Evolutionary conservation across 2,329 filamentous ascomycete species (phyloP).

Genomic region (Emericellopsis atlantica): DNA sequence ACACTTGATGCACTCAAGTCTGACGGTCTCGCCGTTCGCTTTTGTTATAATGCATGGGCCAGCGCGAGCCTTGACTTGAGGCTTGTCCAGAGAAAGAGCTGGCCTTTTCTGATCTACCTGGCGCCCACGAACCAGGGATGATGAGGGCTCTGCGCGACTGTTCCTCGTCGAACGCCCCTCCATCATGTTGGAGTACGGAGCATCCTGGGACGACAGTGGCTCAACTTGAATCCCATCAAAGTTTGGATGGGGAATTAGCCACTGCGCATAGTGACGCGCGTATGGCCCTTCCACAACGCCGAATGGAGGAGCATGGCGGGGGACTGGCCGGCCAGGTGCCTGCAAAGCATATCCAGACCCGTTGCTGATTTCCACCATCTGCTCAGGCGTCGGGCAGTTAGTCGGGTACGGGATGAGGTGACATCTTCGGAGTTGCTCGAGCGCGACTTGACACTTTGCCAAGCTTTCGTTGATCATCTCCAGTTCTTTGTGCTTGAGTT

Average conservation of each 20-base stretch:
- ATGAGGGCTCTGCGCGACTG: conserved; percentile 34
- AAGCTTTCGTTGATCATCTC: conserved; percentile 92
- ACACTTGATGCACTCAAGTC: conserved; percentile 83
- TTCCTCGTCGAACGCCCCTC: conserved; percentile 75
- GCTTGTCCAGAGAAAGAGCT: conserved; percentile 49
- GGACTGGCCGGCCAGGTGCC: conserved; percentile 49
- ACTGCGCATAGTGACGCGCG: conserved; percentile 86
- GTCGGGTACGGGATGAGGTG: conserved; percentile 84
- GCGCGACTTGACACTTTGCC: conserved; percentile 83
- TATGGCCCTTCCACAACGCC: conserved; percentile 89
- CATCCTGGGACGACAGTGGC: conserved; percentile 17
- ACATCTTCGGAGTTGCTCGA: conserved; percentile 89
- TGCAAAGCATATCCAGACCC: conserved; percentile 63
- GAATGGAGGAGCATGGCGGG: conserved; percentile 74
- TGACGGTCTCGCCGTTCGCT: conserved; percentile 75
- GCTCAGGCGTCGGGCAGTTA: conserved; percentile 50
- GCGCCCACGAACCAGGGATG: conserved; percentile 34
- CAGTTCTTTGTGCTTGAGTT: conserved; percentile 89
- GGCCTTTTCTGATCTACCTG: conserved; percentile 34
- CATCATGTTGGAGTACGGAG: conserved; percentile 19
- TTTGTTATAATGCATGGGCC: conserved; percentile 78
- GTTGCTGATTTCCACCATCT: conserved; percentile 57
- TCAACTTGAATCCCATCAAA: conserved; percentile 59
- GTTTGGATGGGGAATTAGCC: conserved; percentile 78
- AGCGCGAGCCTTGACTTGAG: conserved; percentile 60